Evolutionary conservation across 805 yeast genomes (phyloP).

Genomic region (Candida coleopterorum): DNA sequence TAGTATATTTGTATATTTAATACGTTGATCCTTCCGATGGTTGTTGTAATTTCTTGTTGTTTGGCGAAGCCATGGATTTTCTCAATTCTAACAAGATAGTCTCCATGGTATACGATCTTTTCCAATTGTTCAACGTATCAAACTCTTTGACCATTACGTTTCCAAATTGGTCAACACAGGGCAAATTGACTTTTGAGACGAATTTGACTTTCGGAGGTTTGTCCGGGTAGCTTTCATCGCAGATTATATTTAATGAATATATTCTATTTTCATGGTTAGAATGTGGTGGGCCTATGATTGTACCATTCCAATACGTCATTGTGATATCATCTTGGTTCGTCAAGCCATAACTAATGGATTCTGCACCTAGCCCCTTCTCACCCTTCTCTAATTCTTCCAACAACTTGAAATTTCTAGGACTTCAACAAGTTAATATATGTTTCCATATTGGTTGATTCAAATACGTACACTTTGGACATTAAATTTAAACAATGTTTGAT

Average conservation of each 20-base stretch:
- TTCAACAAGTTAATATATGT: too few species aligned
- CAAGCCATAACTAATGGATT: constrained; percentile 92
- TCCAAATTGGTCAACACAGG: constrained; percentile 79
- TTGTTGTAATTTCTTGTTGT: constrained; percentile 81
- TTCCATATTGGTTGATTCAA: not conserved
- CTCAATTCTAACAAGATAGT: constrained; percentile 84
- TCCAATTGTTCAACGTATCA: constrained; percentile 78
- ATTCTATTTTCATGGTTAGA: constrained; percentile 86
- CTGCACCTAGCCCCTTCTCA: constrained; percentile 96
- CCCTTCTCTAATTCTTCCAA: constrained; percentile 97
- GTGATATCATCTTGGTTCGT: constrained; percentile 86
- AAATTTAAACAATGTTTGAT: not conserved
- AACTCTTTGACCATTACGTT: constrained; percentile 42
- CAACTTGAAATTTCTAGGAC: constrained; percentile 91
- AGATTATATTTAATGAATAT: constrained; percentile 73
- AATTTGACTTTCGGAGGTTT: constrained; percentile 81
- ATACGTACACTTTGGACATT: constrained; percentile 48
- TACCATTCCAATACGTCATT: constrained; percentile 97
- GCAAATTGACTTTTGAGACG: constrained; percentile 79
- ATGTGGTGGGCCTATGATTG: constrained; percentile 96
- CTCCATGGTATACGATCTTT: constrained; percentile 87
- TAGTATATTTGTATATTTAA: too few species aligned
- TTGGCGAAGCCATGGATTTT: constrained; percentile 74
- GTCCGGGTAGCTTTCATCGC: constrained; percentile 85
- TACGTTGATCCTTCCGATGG: constrained; percentile 86